Evolutionary conservation across 148 eudicot species (phyloP), one percentile per base, ranked within the genome.

Genomic region (Dysphania ambrosioides): DNA sequence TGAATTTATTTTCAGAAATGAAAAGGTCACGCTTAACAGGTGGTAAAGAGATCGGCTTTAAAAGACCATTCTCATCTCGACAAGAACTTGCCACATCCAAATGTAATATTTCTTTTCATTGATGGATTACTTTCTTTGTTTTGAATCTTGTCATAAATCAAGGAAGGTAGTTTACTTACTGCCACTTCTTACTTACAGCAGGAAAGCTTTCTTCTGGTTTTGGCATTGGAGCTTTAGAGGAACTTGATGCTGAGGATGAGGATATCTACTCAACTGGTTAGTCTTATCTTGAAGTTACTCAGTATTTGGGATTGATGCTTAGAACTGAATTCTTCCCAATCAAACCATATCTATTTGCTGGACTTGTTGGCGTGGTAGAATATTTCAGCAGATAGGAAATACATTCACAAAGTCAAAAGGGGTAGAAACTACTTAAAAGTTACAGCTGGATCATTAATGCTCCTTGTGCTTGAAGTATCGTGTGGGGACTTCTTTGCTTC

Each of bases 151-250:
- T 72, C 18, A 30, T 57, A 30, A 26, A 42, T 66, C 8, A 16
- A 58, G 38, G 27, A 75, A 75, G 27, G 36, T 8, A 72, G 67
- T 70, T 70, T 70, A 68, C 64, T 72, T 42, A 77, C 75, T 36
- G 30, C 36, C 51, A 77, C 72, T 71, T 74, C 75, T 24, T 78
- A 67, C 83, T 76, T 68, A 70, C 86, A 89, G 89, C 95, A 83
- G 88, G 88, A 88, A 91, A 81, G 82, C 72, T 84, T 82, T 91
- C 91, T 81, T 87, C 93, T 81, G 98, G 98, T 65, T 94, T 94
- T 85, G 97, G 98, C 73, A 90, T 94, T 82, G 98, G 98, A 59
- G 97, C 97, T 29, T 83, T 94, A 78, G 98, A 94, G 85, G 98
- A 94, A 75, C 85, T 84, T 81, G 98, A 88, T 84, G 84, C 79